A percentile compares a stretch with the other conserved stretches of the same genome.
Conservation (phyloP, 2,329 filamentous ascomycete genomes). For the Rhinocladiella similis region DNA sequence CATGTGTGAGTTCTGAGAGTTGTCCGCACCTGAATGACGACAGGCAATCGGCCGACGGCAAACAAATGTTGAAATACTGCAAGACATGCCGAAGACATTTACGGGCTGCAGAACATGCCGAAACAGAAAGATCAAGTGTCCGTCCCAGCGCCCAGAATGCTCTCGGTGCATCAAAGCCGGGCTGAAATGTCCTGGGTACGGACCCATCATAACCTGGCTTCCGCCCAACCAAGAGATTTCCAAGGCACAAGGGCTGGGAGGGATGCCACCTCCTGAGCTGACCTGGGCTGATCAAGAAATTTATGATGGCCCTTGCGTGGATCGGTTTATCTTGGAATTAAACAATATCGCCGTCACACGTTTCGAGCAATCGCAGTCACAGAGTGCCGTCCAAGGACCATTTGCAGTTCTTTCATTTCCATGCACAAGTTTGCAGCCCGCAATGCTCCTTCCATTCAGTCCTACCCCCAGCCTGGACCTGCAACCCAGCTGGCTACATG, state of each 20-base stretch:
- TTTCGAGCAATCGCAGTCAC: not conserved
- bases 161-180: not conserved
- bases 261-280: not conserved
- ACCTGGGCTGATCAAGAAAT: not conserved
- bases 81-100: not conserved
- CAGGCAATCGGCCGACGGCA: too few relatives aligned
- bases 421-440: not conserved
- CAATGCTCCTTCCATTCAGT: not conserved
- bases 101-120: constrained; percentile 1
- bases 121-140: not conserved
- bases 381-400: not conserved
- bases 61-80: not conserved
- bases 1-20: too few relatives aligned
- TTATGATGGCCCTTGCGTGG: not conserved
- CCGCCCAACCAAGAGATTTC: not conserved
- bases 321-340: not conserved
- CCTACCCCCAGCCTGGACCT: not conserved
- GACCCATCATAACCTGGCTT: not conserved
- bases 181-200: not conserved
- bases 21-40: too few relatives aligned
- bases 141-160: not conserved
- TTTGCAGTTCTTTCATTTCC: not conserved
- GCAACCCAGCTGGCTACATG: not conserved
- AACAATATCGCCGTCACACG: not conserved
- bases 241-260: not conserved